phyloP scores from a whole-genome alignment of 2,329 filamentous ascomycete species.

The Fusarium oligoseptatum region DNA sequence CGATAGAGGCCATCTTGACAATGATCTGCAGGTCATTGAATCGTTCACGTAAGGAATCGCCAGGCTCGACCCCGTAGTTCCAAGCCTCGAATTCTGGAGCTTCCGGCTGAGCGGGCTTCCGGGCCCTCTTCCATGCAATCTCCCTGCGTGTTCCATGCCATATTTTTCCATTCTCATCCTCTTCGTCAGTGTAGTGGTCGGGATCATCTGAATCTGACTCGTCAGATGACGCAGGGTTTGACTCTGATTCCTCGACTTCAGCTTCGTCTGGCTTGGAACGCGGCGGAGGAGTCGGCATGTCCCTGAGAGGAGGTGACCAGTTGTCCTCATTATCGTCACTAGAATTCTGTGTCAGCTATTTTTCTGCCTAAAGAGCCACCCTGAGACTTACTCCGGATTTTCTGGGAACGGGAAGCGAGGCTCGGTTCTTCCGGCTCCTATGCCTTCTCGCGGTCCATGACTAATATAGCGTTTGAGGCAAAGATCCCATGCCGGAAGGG shows the following conservation, averaged over 20 bases:
- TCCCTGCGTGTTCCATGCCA: background rate
- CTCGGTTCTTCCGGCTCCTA: slow-evolving; percentile 24
- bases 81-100: slow-evolving; percentile 54
- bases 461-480: slow-evolving; percentile 48
- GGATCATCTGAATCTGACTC: background rate
- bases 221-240: background rate
- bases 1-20: slow-evolving; percentile 64
- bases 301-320: slow-evolving; percentile 6
- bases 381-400: slow-evolving; percentile 18
- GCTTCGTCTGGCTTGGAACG: background rate
- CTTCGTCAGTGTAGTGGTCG: slow-evolving; percentile 27
- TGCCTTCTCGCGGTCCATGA: slow-evolving; percentile 28
- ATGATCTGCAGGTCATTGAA: slow-evolving; percentile 64
- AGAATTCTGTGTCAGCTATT: background rate
- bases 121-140: slow-evolving; percentile 22
- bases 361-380: fast-evolving
- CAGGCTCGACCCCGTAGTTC: slow-evolving; percentile 27
- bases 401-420: slow-evolving; percentile 20
- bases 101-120: slow-evolving; percentile 27
- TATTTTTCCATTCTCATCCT: slow-evolving; percentile 8
- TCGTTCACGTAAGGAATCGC: slow-evolving; percentile 1
- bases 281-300: background rate
- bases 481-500: slow-evolving; percentile 62
- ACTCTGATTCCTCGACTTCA: slow-evolving; percentile 1
- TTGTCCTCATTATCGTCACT: slow-evolving; percentile 30